Base-by-base conservation (phyloP, 2,329 filamentous ascomycete species). In the Sporothrix sp. region DNA sequence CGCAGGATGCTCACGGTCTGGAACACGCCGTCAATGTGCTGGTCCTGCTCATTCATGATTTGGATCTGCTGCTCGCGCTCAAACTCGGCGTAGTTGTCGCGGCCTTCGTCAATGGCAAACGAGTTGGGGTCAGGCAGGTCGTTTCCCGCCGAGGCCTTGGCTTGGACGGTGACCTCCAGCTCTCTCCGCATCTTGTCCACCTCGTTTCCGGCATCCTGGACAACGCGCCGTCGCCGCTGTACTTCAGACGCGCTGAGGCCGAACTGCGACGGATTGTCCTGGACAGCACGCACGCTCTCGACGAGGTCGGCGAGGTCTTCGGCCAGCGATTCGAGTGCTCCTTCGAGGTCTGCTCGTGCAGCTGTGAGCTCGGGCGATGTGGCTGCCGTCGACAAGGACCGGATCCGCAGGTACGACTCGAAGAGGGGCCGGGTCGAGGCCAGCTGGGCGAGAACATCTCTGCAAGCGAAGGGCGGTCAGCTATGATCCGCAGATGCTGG, bases 41-140 rank as follows among this genome's bases (percentile, higher is more conserved):
- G 76, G 64, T 98, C 93, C 72, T 98, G 93, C 67, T 96, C 88
- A 58, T 84, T 80, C 85, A 98, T 90, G 68, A 98, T 85, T 68
- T 90, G 79, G 63, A 85, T 65, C 71, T 98, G 94, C 64, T 94
- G 81, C 68, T 93, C 84, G 66, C 95, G 85, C 72, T 97, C 91
- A 61, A 95, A 90, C 59, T 83, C 84, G 14, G 83, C 91, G 53
- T 78, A 78, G 64, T 83, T 79, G 47, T 78, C 75, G 23, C 68
- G 70, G 20, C 58, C 66, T 40, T 59, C 63, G n/a, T 59, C 62
- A 69, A 85, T 58, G 66, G 84, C 65, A 78, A 77, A 70, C 61
- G 73, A 65, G 59, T 66, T 74, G n/a, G 75, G 76, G 49, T 75
- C 72, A 0, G 75, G 75, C 5, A 79, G 64, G 54, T 77, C 74